Percentiles rank a stretch among this genome's conserved stretches.
These are phyloP conservation scores for Hypericum androsaemum DNA, from an alignment of 345 rosid species.

Conservation along the genomic window DNA sequence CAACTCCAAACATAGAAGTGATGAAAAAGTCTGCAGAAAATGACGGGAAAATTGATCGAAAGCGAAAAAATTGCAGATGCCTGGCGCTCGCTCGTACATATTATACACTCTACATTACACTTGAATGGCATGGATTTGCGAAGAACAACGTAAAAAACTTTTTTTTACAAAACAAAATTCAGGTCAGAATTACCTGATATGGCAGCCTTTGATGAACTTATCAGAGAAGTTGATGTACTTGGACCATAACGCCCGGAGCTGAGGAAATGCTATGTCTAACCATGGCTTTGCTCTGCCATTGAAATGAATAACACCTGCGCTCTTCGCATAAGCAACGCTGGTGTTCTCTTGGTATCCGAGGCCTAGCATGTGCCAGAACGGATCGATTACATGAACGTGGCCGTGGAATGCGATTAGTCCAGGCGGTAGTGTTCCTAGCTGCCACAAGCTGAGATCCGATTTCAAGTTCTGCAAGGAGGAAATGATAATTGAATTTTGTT, in stretches of 20 bases:
- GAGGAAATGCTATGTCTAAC: slow-evolving; percentile 90
- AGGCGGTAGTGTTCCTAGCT: slow-evolving; percentile 86
- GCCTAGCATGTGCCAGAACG: slow-evolving; percentile 98
- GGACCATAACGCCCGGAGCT: slow-evolving; percentile 74
- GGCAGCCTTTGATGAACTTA: slow-evolving; percentile 80
- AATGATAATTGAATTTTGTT: not conserved
- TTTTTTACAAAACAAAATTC: no score
- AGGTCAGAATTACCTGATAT: slow-evolving; percentile 45
- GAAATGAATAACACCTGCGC: slow-evolving; percentile 84
- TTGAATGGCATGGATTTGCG: no score
- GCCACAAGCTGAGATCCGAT: slow-evolving; percentile 94
- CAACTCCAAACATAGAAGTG: no score
- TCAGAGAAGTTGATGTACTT: slow-evolving; percentile 75
- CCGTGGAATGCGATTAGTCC: slow-evolving; percentile 94
- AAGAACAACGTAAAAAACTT: no score
- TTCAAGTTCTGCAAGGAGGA: slow-evolving; percentile 65
- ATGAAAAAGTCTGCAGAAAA: no score
- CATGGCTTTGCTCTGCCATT: slow-evolving; percentile 99
- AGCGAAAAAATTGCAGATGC: no score
- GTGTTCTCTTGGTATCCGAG: slow-evolving; percentile 90
- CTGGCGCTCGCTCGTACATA: no score
- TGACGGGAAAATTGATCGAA: no score
- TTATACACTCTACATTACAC: no score
- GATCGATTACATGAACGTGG: slow-evolving; percentile 71
- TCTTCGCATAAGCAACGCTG: slow-evolving; percentile 47